These are phyloP conservation scores for Trichosporon coremiiforme DNA, from an alignment of 1,284 basidiomycete genomes.

Conservation along the genomic window DNA sequence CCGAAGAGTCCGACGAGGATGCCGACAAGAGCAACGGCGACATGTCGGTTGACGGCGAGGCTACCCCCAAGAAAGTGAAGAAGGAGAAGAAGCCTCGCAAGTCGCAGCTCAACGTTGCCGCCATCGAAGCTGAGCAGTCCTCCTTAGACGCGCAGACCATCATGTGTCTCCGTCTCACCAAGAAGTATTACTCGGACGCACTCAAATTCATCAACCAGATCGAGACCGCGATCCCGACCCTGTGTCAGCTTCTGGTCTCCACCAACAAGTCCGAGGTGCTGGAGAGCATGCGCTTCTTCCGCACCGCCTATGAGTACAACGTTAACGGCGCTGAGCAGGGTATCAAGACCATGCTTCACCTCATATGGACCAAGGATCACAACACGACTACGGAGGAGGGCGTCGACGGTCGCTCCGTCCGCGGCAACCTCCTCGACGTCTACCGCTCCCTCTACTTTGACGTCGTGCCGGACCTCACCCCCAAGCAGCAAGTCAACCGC, in stretches of 20 bases:
- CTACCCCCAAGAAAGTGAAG: conserved; percentile 39
- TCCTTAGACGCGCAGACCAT: conserved; percentile 66
- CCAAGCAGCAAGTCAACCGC: conserved; percentile 85
- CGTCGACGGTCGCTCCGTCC: conserved; percentile 84
- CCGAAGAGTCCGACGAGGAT: conserved; percentile 36
- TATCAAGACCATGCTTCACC: conserved; percentile 93
- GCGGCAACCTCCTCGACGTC: conserved; percentile 83
- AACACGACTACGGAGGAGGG: conserved; percentile 69
- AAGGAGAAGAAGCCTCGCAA: conserved; percentile 65
- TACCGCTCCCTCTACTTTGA: conserved; percentile 91
- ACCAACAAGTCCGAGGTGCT: conserved; percentile 92
- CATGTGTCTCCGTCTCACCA: conserved; percentile 73
- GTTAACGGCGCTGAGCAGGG: conserved; percentile 73
- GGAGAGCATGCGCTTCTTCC: conserved; percentile 95
- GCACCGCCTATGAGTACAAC: conserved; percentile 78
- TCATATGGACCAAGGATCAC: conserved; percentile 97
- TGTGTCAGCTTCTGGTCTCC: conserved; percentile 79
- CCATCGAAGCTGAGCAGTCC: conserved; percentile 65
- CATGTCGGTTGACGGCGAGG: conserved; percentile 15
- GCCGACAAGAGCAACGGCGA: background rate
- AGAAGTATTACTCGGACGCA: conserved; percentile 86
- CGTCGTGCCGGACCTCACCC: conserved; percentile 64
- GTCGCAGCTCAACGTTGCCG: conserved; percentile 65
- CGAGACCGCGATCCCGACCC: conserved; percentile 73
- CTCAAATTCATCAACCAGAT: conserved; percentile 81